Conservation (phyloP, 176 grass and related monocot species). For the Oryza longistaminata region DNA sequence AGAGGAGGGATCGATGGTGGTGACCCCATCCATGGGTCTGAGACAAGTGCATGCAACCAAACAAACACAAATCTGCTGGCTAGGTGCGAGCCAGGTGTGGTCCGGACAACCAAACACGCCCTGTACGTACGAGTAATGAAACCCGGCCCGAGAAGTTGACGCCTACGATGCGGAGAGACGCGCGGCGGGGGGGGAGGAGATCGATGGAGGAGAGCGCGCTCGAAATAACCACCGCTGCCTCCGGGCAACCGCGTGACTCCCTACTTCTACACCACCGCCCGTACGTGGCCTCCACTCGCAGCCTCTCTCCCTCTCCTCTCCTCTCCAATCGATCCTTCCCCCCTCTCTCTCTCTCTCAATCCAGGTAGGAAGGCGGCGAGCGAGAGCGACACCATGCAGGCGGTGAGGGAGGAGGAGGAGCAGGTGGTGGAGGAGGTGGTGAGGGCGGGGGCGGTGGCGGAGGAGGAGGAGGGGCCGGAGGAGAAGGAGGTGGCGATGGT, state of each 20-base stretch:
- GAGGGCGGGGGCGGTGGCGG: neutral
- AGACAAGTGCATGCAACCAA: no score
- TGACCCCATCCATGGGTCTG: no score
- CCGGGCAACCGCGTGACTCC: slow-evolving; percentile 29
- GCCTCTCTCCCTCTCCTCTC: neutral
- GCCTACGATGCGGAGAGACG: no score
- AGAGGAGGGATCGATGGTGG: no score
- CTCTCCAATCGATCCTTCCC: no score
- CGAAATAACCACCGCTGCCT: slow-evolving; percentile 46
- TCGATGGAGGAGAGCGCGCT: neutral
- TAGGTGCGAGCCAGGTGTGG: no score
- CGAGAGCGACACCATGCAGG: slow-evolving; percentile 37
- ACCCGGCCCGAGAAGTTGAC: no score
- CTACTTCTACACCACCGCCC: slow-evolving; percentile 36
- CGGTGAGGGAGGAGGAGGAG: slow-evolving; percentile 26
- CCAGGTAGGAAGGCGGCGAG: no score
- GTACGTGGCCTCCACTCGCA: neutral
- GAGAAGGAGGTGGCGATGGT: slow-evolving; percentile 40
- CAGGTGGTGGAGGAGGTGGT: slow-evolving; percentile 17
- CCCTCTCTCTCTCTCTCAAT: neutral
- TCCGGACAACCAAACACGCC: no score
- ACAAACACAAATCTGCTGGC: no score
- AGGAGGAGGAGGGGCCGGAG: slow-evolving; percentile 13
- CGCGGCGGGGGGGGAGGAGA: no score
- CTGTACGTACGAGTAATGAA: no score